phyloP scores from a whole-genome alignment of 2,329 filamentous ascomycete genomes.

The Drechslerella dactyloides region DNA sequence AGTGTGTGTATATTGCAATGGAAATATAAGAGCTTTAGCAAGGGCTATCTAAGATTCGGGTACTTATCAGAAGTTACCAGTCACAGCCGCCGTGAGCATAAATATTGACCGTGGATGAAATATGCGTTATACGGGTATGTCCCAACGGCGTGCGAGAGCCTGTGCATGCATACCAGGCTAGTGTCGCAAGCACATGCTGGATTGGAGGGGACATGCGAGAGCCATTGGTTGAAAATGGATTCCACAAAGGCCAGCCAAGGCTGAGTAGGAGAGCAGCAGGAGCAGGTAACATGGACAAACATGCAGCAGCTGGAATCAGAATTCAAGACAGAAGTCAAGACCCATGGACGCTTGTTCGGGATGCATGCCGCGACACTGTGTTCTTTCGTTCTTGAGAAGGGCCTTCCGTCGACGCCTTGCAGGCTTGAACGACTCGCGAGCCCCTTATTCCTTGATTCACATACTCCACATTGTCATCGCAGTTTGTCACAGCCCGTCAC shows the following conservation, averaged over 20 bases:
- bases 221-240: constrained; percentile 48
- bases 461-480: background rate
- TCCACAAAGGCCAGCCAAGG: constrained; percentile 24
- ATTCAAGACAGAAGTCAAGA: background rate
- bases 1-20: too few species aligned
- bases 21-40: too few species aligned
- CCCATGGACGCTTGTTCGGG: constrained; percentile 5
- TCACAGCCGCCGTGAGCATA: too few species aligned
- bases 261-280: background rate
- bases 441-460: background rate
- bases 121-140: too few species aligned
- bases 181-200: constrained; percentile 44
- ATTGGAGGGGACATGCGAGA: constrained; percentile 46
- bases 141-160: background rate
- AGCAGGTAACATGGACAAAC: constrained; percentile 1
- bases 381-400: background rate
- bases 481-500: background rate
- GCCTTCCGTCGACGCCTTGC: background rate
- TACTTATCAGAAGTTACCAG: background rate
- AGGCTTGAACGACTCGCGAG: too few species aligned
- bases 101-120: too few species aligned
- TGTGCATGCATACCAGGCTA: constrained; percentile 3
- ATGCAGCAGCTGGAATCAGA: background rate
- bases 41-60: constrained; percentile 2
- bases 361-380: background rate